These are phyloP conservation scores for Fomitopsis serialis DNA, from an alignment of 768 basidiomycete genomes.

Conservation along the genomic window DNA sequence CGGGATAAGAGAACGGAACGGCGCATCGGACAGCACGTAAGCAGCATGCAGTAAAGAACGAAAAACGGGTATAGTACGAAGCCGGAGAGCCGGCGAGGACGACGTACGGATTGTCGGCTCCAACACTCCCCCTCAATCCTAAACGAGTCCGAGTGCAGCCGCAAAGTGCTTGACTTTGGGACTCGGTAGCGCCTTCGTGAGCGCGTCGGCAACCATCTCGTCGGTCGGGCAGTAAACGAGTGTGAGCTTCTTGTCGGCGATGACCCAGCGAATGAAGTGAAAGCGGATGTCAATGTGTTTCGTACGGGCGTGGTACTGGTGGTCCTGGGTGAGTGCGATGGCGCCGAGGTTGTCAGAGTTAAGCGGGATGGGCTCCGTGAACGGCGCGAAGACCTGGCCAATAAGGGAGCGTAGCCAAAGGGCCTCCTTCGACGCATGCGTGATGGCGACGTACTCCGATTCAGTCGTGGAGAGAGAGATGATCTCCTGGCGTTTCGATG, in stretches of 20 bases:
- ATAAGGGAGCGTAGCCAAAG: slow-evolving; percentile 26
- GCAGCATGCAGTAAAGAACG: too few relatives aligned
- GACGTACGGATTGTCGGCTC: not conserved
- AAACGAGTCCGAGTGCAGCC: not conserved
- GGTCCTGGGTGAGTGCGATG: slow-evolving; percentile 19
- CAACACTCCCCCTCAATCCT: slow-evolving; percentile 13
- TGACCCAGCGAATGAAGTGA: slow-evolving; percentile 23
- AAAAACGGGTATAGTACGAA: too few relatives aligned
- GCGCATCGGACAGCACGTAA: too few relatives aligned
- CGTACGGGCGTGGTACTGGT: slow-evolving; percentile 24
- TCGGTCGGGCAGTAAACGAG: slow-evolving; percentile 23
- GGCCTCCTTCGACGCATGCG: slow-evolving; percentile 28
- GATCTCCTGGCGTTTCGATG: slow-evolving; percentile 32
- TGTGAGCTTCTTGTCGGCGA: slow-evolving; percentile 18
- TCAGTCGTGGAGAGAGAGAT: slow-evolving; percentile 31
- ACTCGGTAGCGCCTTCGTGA: slow-evolving; percentile 27
- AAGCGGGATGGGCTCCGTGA: slow-evolving; percentile 5
- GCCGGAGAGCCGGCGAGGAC: too few relatives aligned
- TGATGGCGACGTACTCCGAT: slow-evolving; percentile 29
- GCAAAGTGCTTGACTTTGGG: slow-evolving; percentile 10
- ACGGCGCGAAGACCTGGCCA: not conserved
- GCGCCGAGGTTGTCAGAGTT: slow-evolving; percentile 14
- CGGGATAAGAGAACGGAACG: too few relatives aligned
- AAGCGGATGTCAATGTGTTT: slow-evolving; percentile 35
- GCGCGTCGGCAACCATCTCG: slow-evolving; percentile 25